Conservation (phyloP, 441 rosid genomes). For the Corymbia calophylla region DNA sequence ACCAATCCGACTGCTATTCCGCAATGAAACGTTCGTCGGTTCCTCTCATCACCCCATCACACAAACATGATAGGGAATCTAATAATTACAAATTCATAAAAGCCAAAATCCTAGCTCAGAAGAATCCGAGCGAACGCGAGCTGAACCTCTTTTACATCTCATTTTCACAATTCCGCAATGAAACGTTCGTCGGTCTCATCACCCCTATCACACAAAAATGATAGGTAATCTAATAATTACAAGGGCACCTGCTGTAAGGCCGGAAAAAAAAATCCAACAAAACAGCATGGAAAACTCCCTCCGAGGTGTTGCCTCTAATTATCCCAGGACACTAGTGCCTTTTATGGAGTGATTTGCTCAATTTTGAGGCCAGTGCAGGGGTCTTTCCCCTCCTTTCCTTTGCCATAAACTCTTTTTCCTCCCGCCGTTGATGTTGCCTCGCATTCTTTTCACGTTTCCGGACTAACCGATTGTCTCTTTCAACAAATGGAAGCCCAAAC, state of each 20-base stretch:
- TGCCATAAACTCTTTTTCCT: slow-evolving; percentile 67
- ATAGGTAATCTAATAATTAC: too few species aligned
- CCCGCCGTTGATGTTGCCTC: slow-evolving; percentile 84
- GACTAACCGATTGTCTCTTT: slow-evolving; percentile 77
- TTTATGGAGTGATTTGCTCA: slow-evolving; percentile 35
- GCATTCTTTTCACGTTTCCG: slow-evolving; percentile 92
- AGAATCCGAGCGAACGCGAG: neutral
- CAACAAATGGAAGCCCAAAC: slow-evolving; percentile 75
- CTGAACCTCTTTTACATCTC: neutral
- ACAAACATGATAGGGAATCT: neutral
- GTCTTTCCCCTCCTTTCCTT: slow-evolving; percentile 52
- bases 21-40: neutral
- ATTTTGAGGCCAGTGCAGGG: slow-evolving; percentile 52
- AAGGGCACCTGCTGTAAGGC: neutral
- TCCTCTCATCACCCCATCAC: neutral
- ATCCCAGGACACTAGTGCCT: slow-evolving; percentile 17
- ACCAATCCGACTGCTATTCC: neutral
- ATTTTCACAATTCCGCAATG: too few species aligned
- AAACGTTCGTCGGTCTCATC: too few species aligned
- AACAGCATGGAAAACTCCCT: neutral
- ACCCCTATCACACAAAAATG: too few species aligned
- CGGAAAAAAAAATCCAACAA: neutral
- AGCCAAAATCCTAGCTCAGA: neutral
- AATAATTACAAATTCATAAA: neutral
- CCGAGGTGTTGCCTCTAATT: neutral